Conservation (phyloP, 495 filamentous ascomycete genomes). For the Xylaria bambusicola region DNA sequence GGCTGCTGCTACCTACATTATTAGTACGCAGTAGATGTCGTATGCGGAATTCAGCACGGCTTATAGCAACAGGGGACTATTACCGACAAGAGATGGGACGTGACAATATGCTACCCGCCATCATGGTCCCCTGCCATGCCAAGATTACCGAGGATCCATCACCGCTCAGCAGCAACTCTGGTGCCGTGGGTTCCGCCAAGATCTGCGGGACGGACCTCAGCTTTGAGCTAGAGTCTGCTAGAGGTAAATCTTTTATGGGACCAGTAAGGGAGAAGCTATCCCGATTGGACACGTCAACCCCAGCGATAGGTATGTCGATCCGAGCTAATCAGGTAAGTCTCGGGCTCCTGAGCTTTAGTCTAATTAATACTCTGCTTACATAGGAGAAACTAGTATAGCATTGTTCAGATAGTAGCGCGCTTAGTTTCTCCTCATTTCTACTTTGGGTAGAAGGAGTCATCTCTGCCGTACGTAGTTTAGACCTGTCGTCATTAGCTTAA, state of each 20-base stretch:
- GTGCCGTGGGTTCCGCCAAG: slow-evolving; percentile 1
- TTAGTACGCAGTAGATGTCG: no score
- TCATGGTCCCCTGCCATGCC: not conserved
- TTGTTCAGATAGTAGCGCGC: not conserved
- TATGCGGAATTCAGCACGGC: no score
- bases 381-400: no score
- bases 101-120: no score
- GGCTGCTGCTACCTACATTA: no score
- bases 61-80: no score
- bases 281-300: slow-evolving; percentile 4
- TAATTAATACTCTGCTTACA: not conserved
- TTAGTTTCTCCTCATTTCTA: not conserved
- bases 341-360: not conserved
- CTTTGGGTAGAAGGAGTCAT: not conserved
- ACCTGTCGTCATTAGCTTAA: not conserved
- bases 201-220: slow-evolving; percentile 14
- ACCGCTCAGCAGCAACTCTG: not conserved
- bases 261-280: not conserved
- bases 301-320: not conserved
- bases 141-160: no score
- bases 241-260: slow-evolving; percentile 16
- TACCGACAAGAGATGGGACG: no score
- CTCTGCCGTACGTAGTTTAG: not conserved
- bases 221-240: slow-evolving; percentile 3
- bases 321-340: not conserved